Percentiles rank a stretch among this genome's conserved stretches.
These are phyloP conservation scores for Terfezia claveryi DNA, from an alignment of 495 filamentous ascomycete species.

Conservation along the genomic window DNA sequence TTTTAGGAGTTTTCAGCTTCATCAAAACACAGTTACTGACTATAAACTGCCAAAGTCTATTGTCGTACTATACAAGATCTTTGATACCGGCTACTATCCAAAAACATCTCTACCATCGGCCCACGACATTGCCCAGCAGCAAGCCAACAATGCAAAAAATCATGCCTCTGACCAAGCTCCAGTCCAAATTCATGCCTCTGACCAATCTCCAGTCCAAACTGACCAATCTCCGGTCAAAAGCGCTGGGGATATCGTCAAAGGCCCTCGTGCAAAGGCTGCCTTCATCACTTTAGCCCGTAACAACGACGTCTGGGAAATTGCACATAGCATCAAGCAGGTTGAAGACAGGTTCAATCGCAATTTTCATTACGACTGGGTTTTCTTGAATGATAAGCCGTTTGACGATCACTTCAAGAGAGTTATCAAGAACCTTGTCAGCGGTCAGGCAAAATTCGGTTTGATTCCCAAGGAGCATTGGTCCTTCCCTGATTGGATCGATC, in stretches of 20 bases:
- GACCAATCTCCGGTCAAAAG: conserved; percentile 1
- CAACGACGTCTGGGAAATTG: conserved; percentile 85
- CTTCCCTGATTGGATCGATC: conserved; percentile 66
- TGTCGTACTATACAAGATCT: conserved; percentile 17
- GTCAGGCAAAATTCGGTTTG: conserved; percentile 67
- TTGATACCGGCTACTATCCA: conserved; percentile 20
- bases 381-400: conserved; percentile 88
- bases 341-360: conserved; percentile 94
- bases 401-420: conserved; percentile 81
- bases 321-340: conserved; percentile 76
- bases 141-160: background rate
- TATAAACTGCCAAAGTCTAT: conserved; percentile 5
- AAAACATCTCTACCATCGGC: conserved; percentile 13
- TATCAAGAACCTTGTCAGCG: conserved; percentile 71
- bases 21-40: conserved; percentile 1
- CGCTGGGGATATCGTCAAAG: conserved; percentile 31
- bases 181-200: background rate
- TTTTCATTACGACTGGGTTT: conserved; percentile 98
- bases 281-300: conserved; percentile 93
- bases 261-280: conserved; percentile 73
- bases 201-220: conserved; percentile 1
- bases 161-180: background rate
- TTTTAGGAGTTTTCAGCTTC: background rate
- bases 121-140: conserved; percentile 8
- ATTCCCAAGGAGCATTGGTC: conserved; percentile 79